phyloP scores from a whole-genome alignment of 176 grass and related monocot genomes.

The Oryza nivara region DNA sequence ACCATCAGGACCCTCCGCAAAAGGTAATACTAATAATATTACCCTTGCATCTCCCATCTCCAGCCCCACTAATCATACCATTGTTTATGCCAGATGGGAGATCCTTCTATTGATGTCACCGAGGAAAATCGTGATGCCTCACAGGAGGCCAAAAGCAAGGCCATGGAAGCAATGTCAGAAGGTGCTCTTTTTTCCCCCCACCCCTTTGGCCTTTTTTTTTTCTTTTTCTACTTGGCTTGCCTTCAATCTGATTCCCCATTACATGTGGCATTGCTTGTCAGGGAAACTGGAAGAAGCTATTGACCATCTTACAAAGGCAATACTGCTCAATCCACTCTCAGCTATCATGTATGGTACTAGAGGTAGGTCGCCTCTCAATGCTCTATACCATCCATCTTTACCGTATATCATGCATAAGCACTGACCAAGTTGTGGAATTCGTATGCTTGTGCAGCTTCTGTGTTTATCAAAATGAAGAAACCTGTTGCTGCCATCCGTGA shows the following conservation, averaged over 20 bases:
- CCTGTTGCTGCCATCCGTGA: constrained; percentile 92
- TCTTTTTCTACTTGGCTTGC: neutral
- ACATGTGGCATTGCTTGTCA: constrained; percentile 7
- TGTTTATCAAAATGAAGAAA: constrained; percentile 98
- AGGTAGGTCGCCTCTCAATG: constrained; percentile 46
- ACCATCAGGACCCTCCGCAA: constrained; percentile 85
- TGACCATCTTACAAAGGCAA: constrained; percentile 87
- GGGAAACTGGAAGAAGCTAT: constrained; percentile 84
- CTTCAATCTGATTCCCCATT: neutral
- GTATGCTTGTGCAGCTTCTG: constrained; percentile 63
- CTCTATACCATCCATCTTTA: constrained; percentile 1
- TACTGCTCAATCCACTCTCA: constrained; percentile 84
- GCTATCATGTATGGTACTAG: constrained; percentile 97
- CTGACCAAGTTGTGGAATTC: neutral
- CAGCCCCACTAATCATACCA: neutral
- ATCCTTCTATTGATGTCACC: constrained; percentile 72
- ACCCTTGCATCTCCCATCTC: neutral
- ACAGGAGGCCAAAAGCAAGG: constrained; percentile 82
- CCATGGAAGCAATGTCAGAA: constrained; percentile 89
- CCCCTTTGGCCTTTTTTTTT: neutral
- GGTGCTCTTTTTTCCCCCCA: constrained; percentile 38
- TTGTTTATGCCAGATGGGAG: constrained; percentile 70
- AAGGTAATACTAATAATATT: constrained; percentile 47
- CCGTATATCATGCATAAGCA: neutral
- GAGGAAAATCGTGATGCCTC: constrained; percentile 90